A percentile compares a stretch with the other conserved stretches of the same genome.
Conservation (phyloP, 176 grass and related monocot genomes). For the Triticum aestivum region DNA sequence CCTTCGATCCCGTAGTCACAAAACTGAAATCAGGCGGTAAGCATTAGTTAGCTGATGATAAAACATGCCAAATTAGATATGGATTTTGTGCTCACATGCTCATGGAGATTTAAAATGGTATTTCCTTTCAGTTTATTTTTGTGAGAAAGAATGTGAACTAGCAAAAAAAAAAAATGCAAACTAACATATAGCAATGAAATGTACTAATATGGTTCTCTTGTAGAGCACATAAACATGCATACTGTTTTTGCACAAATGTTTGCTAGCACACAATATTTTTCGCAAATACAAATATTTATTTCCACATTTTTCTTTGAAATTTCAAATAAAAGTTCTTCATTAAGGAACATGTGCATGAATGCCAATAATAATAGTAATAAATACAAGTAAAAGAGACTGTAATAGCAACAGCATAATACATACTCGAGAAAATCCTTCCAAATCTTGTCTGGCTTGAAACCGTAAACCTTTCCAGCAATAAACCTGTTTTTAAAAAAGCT, state of each 20-base stretch:
- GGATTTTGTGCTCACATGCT: background rate
- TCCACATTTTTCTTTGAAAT: background rate
- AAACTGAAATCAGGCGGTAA: conserved; percentile 27
- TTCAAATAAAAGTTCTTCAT: background rate
- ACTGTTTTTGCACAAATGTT: background rate
- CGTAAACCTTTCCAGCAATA: conserved; percentile 97
- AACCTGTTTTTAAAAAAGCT: conserved; percentile 48
- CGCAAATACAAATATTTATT: background rate
- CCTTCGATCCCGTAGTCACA: conserved; percentile 87
- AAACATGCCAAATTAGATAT: background rate
- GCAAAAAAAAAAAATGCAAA: background rate
- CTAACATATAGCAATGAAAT: too few species aligned
- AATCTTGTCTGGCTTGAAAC: conserved; percentile 80
- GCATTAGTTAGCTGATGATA: background rate
- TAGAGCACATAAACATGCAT: background rate
- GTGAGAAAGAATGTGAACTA: background rate
- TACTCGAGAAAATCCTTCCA: conserved; percentile 91
- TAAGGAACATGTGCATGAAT: background rate
- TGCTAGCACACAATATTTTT: background rate
- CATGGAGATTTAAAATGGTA: background rate
- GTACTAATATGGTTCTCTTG: too few species aligned
- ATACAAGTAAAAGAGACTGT: background rate
- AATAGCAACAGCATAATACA: background rate
- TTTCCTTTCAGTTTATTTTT: too few species aligned
- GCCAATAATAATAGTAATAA: background rate